Percentiles rank a stretch among this genome's conserved stretches.
phyloP scores from a whole-genome alignment of 139 green algal genomes.

The Picochlorum sp. region DNA sequence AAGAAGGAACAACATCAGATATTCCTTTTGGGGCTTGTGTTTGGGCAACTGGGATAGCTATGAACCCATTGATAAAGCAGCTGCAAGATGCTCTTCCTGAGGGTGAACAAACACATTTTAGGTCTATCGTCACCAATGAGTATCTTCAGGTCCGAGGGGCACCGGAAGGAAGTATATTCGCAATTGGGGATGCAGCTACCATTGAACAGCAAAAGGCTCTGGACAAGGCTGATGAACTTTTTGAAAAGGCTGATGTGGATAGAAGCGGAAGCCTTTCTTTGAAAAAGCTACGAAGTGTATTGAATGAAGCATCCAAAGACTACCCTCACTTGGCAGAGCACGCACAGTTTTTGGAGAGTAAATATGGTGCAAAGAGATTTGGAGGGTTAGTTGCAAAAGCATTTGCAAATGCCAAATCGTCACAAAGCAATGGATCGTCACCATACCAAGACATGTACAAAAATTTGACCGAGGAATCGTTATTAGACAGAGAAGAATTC shows the following conservation, averaged over 20 bases:
- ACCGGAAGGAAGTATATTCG: constrained; percentile 63
- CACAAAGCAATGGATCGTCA: neutral
- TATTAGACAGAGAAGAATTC: constrained; percentile 58
- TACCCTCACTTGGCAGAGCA: constrained; percentile 78
- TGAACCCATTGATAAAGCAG: constrained; percentile 78
- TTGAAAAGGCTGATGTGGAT: constrained; percentile 37
- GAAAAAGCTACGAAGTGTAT: constrained; percentile 35
- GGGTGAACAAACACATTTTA: constrained; percentile 68
- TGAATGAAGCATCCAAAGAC: constrained; percentile 40
- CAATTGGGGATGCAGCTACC: constrained; percentile 76
- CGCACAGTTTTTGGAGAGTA: constrained; percentile 56
- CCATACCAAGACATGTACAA: constrained; percentile 1
- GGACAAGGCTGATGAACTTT: constrained; percentile 42
- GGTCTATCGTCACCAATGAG: constrained; percentile 72
- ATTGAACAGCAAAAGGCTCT: constrained; percentile 61
- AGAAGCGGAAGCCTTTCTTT: constrained; percentile 43
- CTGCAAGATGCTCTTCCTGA: constrained; percentile 57
- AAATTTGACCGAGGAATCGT: constrained; percentile 18
- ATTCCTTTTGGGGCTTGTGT: constrained; percentile 80
- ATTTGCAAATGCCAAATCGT: constrained; percentile 5
- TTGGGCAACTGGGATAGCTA: constrained; percentile 81
- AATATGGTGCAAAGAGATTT: constrained; percentile 15
- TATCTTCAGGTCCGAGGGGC: constrained; percentile 67
- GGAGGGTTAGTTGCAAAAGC: constrained; percentile 22
- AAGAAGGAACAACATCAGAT: constrained; percentile 22